Conservation (phyloP, 139 green algal species). For the Closterium sp. region DNA sequence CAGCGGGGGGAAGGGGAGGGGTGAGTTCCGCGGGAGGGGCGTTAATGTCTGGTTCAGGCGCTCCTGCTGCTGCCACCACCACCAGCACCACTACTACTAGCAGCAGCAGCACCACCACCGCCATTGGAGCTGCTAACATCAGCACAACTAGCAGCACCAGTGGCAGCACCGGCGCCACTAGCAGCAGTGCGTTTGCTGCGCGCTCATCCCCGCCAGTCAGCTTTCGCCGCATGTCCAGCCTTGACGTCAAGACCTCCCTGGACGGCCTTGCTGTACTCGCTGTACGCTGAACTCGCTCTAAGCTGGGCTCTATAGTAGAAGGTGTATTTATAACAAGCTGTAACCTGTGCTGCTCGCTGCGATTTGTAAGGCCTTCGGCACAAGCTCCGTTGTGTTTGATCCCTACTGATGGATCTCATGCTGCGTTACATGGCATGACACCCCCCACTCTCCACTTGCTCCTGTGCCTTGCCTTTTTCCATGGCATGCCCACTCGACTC, state of each 20-base stretch:
- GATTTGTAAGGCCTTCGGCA: too few species aligned
- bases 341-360: not conserved
- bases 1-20: not conserved
- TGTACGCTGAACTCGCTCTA: not conserved
- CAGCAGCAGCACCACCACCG: too few species aligned
- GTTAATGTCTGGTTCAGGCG: not conserved
- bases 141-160: not conserved
- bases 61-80: not conserved
- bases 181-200: not conserved
- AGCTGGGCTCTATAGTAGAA: too few species aligned
- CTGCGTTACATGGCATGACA: too few species aligned
- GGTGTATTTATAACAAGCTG: too few species aligned
- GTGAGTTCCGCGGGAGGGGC: not conserved
- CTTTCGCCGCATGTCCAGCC: constrained; percentile 1
- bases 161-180: too few species aligned
- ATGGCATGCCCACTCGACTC: constrained; percentile 24
- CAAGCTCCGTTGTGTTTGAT: too few species aligned
- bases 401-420: too few species aligned
- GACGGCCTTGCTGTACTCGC: not conserved
- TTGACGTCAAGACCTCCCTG: not conserved
- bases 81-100: too few species aligned
- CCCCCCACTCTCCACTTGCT: too few species aligned
- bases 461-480: too few species aligned
- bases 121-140: too few species aligned
- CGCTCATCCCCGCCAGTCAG: not conserved